Evolutionary conservation across 2,329 filamentous ascomycete genomes (phyloP).

Genomic region (Colletotrichum limetticola): DNA sequence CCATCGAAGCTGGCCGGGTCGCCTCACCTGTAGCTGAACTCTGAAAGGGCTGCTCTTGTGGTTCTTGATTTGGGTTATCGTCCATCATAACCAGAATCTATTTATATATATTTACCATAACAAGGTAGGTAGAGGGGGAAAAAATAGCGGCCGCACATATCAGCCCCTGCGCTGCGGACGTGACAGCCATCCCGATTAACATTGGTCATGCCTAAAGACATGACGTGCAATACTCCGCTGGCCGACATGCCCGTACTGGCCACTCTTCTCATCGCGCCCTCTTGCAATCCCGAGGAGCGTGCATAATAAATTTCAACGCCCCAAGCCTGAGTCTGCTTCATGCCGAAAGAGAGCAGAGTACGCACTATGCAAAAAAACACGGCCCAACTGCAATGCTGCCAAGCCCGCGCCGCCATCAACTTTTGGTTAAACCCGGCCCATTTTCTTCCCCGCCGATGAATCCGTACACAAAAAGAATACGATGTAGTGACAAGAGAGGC

Average conservation of each 20-base stretch:
- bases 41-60: not conserved
- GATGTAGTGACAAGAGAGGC: not conserved
- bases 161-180: not conserved
- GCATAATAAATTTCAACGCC: constrained; percentile 14
- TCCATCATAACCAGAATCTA: constrained; percentile 3
- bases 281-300: constrained; percentile 3
- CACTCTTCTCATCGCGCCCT: not conserved
- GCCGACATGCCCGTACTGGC: not conserved
- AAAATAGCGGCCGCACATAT: not conserved
- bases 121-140: not conserved
- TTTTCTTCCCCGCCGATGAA: not conserved
- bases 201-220: not conserved
- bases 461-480: not conserved
- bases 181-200: not conserved
- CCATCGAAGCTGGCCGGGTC: not conserved
- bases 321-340: not conserved
- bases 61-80: not conserved
- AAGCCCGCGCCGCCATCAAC: not conserved
- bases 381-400: not conserved
- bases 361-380: not conserved
- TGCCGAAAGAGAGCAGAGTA: not conserved
- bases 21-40: not conserved
- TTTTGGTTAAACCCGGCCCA: not conserved
- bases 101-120: not conserved
- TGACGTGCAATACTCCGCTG: constrained; percentile 2